These are phyloP conservation scores for Penicillium coffeae DNA, from an alignment of 495 filamentous ascomycete genomes.

Conservation along the genomic window DNA sequence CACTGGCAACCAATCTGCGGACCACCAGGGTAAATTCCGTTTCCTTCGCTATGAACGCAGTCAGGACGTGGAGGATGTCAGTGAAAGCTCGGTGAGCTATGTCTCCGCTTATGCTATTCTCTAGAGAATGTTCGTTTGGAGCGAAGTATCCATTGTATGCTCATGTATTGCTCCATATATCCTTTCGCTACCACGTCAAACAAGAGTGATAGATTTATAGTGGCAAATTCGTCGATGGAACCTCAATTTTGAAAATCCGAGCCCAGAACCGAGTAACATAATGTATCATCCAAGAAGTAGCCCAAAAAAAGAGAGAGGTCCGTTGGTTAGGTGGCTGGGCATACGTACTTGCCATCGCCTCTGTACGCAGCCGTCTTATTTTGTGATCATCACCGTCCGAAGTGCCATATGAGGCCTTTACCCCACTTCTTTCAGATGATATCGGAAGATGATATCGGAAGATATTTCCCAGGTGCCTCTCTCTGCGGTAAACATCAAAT, in stretches of 20 bases:
- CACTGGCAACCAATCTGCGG: conserved; percentile 19
- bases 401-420: neutral
- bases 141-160: neutral
- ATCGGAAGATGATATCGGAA: neutral
- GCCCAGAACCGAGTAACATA: neutral
- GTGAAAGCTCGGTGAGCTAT: conserved; percentile 93
- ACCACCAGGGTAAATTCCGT: conserved; percentile 61
- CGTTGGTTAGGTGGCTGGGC: neutral
- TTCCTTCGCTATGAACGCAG: conserved; percentile 93
- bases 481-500: too few species aligned
- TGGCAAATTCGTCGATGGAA: neutral
- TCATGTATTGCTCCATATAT: neutral
- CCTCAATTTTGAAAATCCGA: neutral
- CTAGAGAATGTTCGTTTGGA: conserved; percentile 8
- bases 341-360: neutral
- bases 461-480: too few species aligned
- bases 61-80: conserved; percentile 61
- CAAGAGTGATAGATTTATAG: neutral
- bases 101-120: conserved; percentile 50
- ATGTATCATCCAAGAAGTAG: neutral
- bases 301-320: too few species aligned
- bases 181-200: conserved; percentile 4
- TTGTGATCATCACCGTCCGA: neutral
- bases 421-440: neutral
- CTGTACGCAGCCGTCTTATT: too few species aligned